phyloP scores from a whole-genome alignment of 805 yeast species.

The Sugiyamaella floridensis region DNA sequence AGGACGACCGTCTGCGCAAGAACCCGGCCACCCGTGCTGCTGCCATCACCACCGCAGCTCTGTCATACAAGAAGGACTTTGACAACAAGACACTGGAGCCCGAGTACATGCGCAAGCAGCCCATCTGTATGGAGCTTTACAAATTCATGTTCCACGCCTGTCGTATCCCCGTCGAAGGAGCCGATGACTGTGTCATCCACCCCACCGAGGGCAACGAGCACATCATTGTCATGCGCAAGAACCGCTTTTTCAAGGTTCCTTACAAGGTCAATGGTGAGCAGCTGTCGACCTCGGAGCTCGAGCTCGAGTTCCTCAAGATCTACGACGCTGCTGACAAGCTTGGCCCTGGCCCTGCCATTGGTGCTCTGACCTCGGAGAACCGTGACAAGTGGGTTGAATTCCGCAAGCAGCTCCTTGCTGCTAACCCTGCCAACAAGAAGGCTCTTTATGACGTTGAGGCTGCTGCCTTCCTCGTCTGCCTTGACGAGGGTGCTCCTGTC shows the following conservation, averaged over 20 bases:
- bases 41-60: conserved; percentile 58
- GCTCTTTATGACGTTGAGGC: conserved; percentile 64
- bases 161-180: conserved; percentile 43
- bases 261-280: conserved; percentile 31
- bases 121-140: conserved; percentile 95
- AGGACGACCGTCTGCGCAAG: conserved; percentile 42
- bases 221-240: conserved; percentile 65
- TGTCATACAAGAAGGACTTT: conserved; percentile 58
- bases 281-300: conserved; percentile 35
- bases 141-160: conserved; percentile 84
- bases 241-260: conserved; percentile 70
- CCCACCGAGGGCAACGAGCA: conserved; percentile 48
- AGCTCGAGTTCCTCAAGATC: conserved; percentile 52
- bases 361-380: conserved; percentile 74
- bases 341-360: conserved; percentile 51
- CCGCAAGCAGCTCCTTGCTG: conserved; percentile 48
- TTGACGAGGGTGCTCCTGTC: conserved; percentile 66
- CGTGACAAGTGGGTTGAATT: conserved; percentile 73
- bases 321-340: conserved; percentile 36
- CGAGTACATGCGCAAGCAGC: conserved; percentile 65
- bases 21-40: conserved; percentile 56
- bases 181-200: conserved; percentile 41
- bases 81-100: conserved; percentile 72
- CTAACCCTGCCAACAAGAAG: conserved; percentile 50
- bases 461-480: conserved; percentile 71